Percentiles rank a stretch among this genome's conserved stretches.
Evolutionary conservation across 306 rosid genomes (phyloP).

Genomic region (Gynostemma pentaphyllum): DNA sequence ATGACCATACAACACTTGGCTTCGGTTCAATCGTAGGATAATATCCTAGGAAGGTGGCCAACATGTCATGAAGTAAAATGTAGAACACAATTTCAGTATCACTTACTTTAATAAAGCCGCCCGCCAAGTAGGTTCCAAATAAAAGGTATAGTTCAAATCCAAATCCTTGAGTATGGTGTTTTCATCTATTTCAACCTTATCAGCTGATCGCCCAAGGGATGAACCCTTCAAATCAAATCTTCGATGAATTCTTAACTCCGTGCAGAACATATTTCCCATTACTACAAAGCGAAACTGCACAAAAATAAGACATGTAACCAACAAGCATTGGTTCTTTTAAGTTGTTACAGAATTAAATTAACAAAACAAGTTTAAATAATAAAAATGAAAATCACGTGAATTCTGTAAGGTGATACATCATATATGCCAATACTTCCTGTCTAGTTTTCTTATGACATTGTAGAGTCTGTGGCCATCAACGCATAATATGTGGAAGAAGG

Average conservation of each 20-base stretch:
- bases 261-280: slow-evolving; percentile 99
- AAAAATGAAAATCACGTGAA: not conserved
- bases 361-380: not conserved
- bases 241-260: slow-evolving; percentile 91
- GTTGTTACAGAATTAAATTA: not conserved
- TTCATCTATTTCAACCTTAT: slow-evolving; percentile 94
- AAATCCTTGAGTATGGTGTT: slow-evolving; percentile 92
- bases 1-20: too few relatives aligned
- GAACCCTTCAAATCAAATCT: slow-evolving; percentile 96
- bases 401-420: not conserved
- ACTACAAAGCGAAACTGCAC: slow-evolving; percentile 97
- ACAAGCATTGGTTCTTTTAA: slow-evolving; percentile 19
- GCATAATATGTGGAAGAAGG: not conserved
- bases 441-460: not conserved
- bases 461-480: not conserved
- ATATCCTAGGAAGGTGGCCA: too few relatives aligned
- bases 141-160: slow-evolving; percentile 77
- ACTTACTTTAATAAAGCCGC: slow-evolving; percentile 71
- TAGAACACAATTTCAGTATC: slow-evolving; percentile 2
- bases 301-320: slow-evolving; percentile 8
- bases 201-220: slow-evolving; percentile 91
- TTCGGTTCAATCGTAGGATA: too few relatives aligned
- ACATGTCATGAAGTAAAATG: too few relatives aligned
- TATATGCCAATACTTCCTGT: not conserved
- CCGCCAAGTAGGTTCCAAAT: slow-evolving; percentile 95